Evolutionary conservation across 1,139 yeast genomes (phyloP).

Genomic region (Zygosaccharomyces sapae): DNA sequence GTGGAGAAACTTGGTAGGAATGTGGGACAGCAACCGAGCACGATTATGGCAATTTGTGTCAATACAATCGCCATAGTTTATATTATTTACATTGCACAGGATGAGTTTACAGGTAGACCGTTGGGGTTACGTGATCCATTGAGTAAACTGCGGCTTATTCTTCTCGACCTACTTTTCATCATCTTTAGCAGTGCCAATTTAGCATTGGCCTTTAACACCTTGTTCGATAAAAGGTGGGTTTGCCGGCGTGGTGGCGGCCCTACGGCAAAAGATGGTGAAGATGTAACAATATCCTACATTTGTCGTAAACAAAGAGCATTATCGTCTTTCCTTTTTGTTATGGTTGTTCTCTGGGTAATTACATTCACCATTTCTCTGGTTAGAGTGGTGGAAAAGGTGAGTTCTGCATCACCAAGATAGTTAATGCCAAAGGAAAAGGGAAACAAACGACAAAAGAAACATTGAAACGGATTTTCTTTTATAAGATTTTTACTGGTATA

Average conservation of each 20-base stretch:
- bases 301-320: constrained; percentile 79
- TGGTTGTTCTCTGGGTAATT: constrained; percentile 75
- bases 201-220: constrained; percentile 77
- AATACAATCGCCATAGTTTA: constrained; percentile 76
- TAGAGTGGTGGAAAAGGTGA: constrained; percentile 74
- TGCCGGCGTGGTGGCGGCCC: constrained; percentile 44
- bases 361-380: constrained; percentile 83
- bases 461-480: too few species aligned
- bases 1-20: constrained; percentile 35
- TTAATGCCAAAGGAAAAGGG: too few species aligned
- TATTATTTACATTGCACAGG: constrained; percentile 75
- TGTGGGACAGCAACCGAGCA: constrained; percentile 79
- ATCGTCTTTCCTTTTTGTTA: constrained; percentile 72
- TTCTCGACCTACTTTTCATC: constrained; percentile 79
- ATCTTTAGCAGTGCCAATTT: constrained; percentile 88
- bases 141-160: constrained; percentile 69
- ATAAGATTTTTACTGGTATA: neutral
- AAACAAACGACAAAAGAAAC: too few species aligned
- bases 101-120: constrained; percentile 89
- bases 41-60: constrained; percentile 86
- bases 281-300: constrained; percentile 41
- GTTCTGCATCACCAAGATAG: constrained; percentile 24
- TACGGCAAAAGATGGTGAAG: constrained; percentile 25
- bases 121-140: constrained; percentile 68
- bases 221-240: constrained; percentile 80